These are phyloP conservation scores for Cystofilobasidium macerans DNA, from an alignment of 768 basidiomycete species.

Conservation along the genomic window DNA sequence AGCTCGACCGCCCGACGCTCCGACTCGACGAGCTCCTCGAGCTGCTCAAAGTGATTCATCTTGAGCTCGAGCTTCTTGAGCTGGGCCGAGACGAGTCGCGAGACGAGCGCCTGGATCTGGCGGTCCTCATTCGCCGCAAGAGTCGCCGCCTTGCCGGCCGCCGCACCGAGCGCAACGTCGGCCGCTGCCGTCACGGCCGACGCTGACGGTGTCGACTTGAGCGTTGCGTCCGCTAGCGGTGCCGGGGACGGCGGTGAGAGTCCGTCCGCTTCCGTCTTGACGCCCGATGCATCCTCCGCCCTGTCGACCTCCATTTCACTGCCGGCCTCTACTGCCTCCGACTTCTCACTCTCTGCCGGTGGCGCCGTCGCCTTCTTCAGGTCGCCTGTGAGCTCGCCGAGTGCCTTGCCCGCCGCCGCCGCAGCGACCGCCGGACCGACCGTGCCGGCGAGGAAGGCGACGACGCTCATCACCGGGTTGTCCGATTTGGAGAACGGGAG, in stretches of 20 bases:
- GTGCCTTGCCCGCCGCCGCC: slow-evolving; percentile 80
- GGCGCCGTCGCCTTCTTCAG: slow-evolving; percentile 38
- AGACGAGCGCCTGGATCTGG: slow-evolving; percentile 66
- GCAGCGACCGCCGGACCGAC: slow-evolving; percentile 82
- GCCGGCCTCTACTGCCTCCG: not conserved
- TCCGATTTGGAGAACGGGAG: slow-evolving; percentile 90
- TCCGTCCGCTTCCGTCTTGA: slow-evolving; percentile 18
- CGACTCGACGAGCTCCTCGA: slow-evolving; percentile 83
- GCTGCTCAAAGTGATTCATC: slow-evolving; percentile 84
- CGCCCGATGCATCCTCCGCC: slow-evolving; percentile 27
- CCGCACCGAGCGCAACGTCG: slow-evolving; percentile 73
- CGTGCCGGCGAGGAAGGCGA: slow-evolving; percentile 80
- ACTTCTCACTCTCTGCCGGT: not conserved
- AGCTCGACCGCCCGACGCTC: slow-evolving; percentile 78
- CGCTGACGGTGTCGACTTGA: slow-evolving; percentile 42
- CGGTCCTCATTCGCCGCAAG: slow-evolving; percentile 74
- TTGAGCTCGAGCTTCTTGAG: slow-evolving; percentile 77
- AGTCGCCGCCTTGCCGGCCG: slow-evolving; percentile 67
- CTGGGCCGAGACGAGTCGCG: slow-evolving; percentile 65
- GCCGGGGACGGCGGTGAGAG: slow-evolving; percentile 40
- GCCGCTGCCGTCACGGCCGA: slow-evolving; percentile 74
- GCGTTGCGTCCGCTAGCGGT: slow-evolving; percentile 33
- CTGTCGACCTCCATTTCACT: slow-evolving; percentile 6
- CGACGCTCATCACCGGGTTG: slow-evolving; percentile 97
- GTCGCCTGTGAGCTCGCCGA: slow-evolving; percentile 65